These are phyloP conservation scores for Monosporascus sp. DNA, from an alignment of 2,329 filamentous ascomycete species.

Conservation along the genomic window DNA sequence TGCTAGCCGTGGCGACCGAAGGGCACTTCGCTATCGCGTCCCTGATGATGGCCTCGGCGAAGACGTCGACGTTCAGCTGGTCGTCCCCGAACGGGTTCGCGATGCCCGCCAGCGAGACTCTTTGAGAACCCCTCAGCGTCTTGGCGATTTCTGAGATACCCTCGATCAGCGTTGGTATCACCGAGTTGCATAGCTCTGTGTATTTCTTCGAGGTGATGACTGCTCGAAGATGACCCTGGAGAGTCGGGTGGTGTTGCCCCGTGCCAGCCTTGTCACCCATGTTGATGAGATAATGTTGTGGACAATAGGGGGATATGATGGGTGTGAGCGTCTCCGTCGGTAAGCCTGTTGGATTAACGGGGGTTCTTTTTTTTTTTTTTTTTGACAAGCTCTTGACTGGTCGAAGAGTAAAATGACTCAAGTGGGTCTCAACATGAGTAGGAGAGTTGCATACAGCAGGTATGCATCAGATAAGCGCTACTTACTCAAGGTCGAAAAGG, in stretches of 20 bases:
- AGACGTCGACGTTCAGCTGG: conserved; percentile 54
- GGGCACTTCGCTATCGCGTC: conserved; percentile 38
- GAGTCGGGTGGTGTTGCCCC: not conserved
- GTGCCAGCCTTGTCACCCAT: not conserved
- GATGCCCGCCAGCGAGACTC: conserved; percentile 42
- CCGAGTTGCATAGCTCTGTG: conserved; percentile 33
- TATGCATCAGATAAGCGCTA: not conserved
- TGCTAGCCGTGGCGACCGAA: conserved; percentile 46
- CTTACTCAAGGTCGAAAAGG: too few species aligned
- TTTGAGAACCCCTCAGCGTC: conserved; percentile 39
- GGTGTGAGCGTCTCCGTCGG: not conserved
- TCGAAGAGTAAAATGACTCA: not conserved
- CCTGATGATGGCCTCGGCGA: conserved; percentile 45
- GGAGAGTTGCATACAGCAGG: not conserved
- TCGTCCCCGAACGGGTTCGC: conserved; percentile 56
- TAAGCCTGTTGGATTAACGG: not conserved
- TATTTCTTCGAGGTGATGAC: conserved; percentile 7
- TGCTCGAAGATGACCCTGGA: conserved; percentile 2
- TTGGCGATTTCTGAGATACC: conserved; percentile 40
- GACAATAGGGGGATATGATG: not conserved
- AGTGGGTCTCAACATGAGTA: not conserved
- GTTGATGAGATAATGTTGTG: not conserved
- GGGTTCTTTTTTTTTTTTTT: too few species aligned
- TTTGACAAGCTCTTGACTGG: too few species aligned
- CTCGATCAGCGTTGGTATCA: conserved; percentile 45